Base-by-base conservation (phyloP, 306 rosid species). In the Vachellia pachyceras region DNA sequence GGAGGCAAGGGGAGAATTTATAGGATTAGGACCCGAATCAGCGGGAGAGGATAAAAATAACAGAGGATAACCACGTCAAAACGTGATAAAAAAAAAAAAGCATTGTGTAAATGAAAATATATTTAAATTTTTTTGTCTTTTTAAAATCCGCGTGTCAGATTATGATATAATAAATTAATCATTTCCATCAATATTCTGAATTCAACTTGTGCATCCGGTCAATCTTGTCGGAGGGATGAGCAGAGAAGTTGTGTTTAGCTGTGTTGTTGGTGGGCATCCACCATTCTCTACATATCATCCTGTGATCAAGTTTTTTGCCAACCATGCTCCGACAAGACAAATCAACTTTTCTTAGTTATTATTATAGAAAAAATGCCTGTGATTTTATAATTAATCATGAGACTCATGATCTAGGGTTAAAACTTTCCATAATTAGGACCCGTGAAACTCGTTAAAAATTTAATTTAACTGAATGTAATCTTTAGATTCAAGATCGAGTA, bases 31-130 rank as follows among this genome's bases (percentile, higher is more conserved):
- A 82, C 50, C 41, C 83, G 76, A 79, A 45, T 79, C 66, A n/a
- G 63, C 66, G 15, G 82, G 69, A 80, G 70, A 46, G 69, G 90
- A 86, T 86, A 77, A 85, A 79, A 80, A 18, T 82, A 79, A 76
- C 74, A 72, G 41, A 39, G 37, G 25, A 40, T 44, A 71, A 88
- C 79, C 86, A 78, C 86, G 88, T 87, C 82, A 84, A 84, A 67
- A 11, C 4, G 33, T 79, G 76, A 80, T 85, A 12, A 72, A 29
- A 71, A 46, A 69, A 45, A 42, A 23, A 0, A 49, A 49, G 0
- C n/a, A 0, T 15, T 49, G 45, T 41, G 14, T 3, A 39, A 40
- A 18, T 36, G 10, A 20, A 7, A 41, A 40, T 40, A 9, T 10
- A 40, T 20, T 68, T 3, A 41, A 20, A n/a, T n/a, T n/a, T n/a